Evolutionary conservation across 2,329 filamentous ascomycete genomes (phyloP), one percentile per base, ranked within the genome.

Genomic region (Blastomyces percursus): DNA sequence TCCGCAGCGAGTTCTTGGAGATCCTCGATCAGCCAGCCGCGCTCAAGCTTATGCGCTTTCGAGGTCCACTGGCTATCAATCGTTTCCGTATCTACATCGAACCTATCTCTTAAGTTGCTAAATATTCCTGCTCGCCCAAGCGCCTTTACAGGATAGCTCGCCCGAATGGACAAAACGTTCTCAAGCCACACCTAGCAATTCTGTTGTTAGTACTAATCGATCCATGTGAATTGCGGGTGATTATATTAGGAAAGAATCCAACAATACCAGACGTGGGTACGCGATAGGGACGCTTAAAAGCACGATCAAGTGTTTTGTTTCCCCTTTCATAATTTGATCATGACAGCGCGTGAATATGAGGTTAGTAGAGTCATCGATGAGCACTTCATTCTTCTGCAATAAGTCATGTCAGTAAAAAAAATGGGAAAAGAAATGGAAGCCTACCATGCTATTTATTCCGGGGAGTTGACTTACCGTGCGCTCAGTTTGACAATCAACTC

Each of bases 1-100:
- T 94, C 91, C 27, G 90, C 91, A 9, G 95, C 92, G 64, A 99
- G 81, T 70, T 96, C 91, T 75, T 99, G 95, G 32, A 99, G 79
- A 69, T 96, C 91, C 72, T 94, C 89, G 50, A 99, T 85, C 65
- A 97, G 81, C 74, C 90, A 88, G 65, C 87, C 90, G 59, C 94
- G 86, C 76, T 99, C 94, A 32, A 85, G 82, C 73, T 97, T 99
- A 78, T 97, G 92, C 71, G 91, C 90, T 72, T 91, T 96, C 46
- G 93, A 90, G 0, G 93, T 96, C 94, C 94, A 99, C 72, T 99
- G 93, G 74, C 97, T 94, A 71, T 96, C 92, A 35, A 96, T 79
- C 16, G 97, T 89, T 74, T 97, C 94, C 6, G 94, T 89, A 21
- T 91, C 91, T 27, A 91, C 91, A 70, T 96, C 92, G 68, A 96